These are phyloP conservation scores for Zygosaccharomyces kombuchaensis DNA, from an alignment of 805 yeast species.

Conservation along the genomic window DNA sequence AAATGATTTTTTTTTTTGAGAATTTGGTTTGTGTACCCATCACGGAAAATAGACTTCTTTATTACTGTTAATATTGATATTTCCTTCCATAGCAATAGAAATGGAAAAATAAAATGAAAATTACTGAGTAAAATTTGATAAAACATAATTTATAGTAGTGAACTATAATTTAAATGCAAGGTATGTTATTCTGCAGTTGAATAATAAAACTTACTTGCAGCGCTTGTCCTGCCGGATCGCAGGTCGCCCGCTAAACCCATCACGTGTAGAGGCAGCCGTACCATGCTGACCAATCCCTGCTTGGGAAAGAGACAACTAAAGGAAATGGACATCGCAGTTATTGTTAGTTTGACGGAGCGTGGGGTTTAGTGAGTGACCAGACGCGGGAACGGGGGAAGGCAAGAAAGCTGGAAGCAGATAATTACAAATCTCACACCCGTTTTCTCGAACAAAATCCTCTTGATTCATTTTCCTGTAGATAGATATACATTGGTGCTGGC, in stretches of 20 bases:
- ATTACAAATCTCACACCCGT: background rate
- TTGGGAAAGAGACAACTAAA: background rate
- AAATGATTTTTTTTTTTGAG: too few species aligned
- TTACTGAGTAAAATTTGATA: too few species aligned
- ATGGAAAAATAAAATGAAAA: too few species aligned
- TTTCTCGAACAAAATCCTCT: background rate
- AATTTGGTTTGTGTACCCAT: too few species aligned
- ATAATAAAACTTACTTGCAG: too few species aligned
- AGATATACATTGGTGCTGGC: background rate
- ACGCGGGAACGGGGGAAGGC: background rate
- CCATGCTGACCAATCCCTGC: slow-evolving; percentile 1
- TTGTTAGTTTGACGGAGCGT: background rate
- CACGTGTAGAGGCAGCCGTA: background rate
- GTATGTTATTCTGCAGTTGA: too few species aligned
- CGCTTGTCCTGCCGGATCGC: too few species aligned
- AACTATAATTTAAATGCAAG: too few species aligned
- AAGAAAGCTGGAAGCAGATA: background rate
- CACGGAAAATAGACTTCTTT: too few species aligned
- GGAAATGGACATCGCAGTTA: background rate
- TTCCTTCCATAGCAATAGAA: too few species aligned
- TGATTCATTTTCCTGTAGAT: background rate
- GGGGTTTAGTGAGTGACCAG: background rate
- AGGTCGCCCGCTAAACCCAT: background rate
- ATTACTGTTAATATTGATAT: too few species aligned
- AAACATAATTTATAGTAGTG: too few species aligned